Evolutionary conservation across 768 basidiomycete species (phyloP).

Genomic region (Suillus americanus): DNA sequence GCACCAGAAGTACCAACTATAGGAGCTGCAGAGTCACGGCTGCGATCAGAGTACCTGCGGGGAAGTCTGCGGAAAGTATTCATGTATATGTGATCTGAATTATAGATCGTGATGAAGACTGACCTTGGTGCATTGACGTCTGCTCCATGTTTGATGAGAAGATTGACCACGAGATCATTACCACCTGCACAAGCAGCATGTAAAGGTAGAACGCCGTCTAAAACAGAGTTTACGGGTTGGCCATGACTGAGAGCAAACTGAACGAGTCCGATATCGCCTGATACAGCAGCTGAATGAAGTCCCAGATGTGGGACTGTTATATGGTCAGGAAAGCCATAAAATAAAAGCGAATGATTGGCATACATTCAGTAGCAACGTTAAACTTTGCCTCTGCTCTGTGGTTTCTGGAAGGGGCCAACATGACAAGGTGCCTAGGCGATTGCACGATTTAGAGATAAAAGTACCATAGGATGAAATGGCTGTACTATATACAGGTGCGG

Average conservation of each 20-base stretch:
- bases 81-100: conserved; percentile 7
- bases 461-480: conserved; percentile 1
- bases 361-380: conserved; percentile 56
- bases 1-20: conserved; percentile 85
- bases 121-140: conserved; percentile 96
- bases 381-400: conserved; percentile 47
- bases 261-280: conserved; percentile 90
- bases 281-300: conserved; percentile 73
- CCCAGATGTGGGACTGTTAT: conserved; percentile 70
- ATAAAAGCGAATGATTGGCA: conserved; percentile 12
- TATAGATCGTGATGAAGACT: conserved; percentile 17
- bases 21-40: conserved; percentile 61
- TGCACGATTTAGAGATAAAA: background rate
- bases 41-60: conserved; percentile 71
- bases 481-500: conserved; percentile 1
- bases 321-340: background rate
- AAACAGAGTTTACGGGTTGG: conserved; percentile 93
- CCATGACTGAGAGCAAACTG: conserved; percentile 92
- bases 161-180: conserved; percentile 80
- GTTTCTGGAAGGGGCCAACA: conserved; percentile 37
- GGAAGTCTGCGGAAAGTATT: conserved; percentile 50
- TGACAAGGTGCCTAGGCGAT: conserved; percentile 11
- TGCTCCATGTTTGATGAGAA: conserved; percentile 92
- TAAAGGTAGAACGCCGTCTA: conserved; percentile 94
- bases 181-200: conserved; percentile 95